A percentile compares a stretch with the other conserved stretches of the same genome.
phyloP scores from a whole-genome alignment of 2,329 filamentous ascomycete genomes.

The Cordyceps cateniannulata region DNA sequence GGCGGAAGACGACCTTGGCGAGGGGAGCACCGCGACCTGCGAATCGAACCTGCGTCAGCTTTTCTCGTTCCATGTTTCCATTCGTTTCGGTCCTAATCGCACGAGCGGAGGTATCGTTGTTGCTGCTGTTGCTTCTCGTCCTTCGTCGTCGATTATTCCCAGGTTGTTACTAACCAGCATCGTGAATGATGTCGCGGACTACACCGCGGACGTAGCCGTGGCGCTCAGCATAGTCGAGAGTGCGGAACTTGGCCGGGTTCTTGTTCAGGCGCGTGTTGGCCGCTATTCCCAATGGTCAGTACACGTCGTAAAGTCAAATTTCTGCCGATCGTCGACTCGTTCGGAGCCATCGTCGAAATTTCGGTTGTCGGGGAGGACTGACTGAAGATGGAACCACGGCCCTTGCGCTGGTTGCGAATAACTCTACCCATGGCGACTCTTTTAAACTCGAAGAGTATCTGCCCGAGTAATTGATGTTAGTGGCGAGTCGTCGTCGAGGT shows the following conservation, averaged over 20 bases:
- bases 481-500: slow-evolving; percentile 19
- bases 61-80: slow-evolving; percentile 16
- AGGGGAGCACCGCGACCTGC: slow-evolving; percentile 83
- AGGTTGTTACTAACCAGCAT: slow-evolving; percentile 61
- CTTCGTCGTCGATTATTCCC: neutral
- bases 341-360: slow-evolving; percentile 10
- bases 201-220: slow-evolving; percentile 97
- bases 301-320: slow-evolving; percentile 10
- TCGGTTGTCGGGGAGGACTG: slow-evolving; percentile 24
- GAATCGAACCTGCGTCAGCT: slow-evolving; percentile 22
- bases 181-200: slow-evolving; percentile 99
- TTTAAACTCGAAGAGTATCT: slow-evolving; percentile 28
- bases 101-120: slow-evolving; percentile 16
- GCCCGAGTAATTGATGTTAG: slow-evolving; percentile 22
- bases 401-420: slow-evolving; percentile 62
- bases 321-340: slow-evolving; percentile 13
- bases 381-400: slow-evolving; percentile 54
- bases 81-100: slow-evolving; percentile 12
- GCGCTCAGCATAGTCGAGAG: slow-evolving; percentile 91
- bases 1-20: slow-evolving; percentile 93
- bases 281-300: slow-evolving; percentile 42
- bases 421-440: slow-evolving; percentile 48
- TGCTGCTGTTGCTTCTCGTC: slow-evolving; percentile 6
- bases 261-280: slow-evolving; percentile 90
- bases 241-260: slow-evolving; percentile 78